Base-by-base conservation (phyloP, 305 asterid species). In the Fraxinus albicans region DNA sequence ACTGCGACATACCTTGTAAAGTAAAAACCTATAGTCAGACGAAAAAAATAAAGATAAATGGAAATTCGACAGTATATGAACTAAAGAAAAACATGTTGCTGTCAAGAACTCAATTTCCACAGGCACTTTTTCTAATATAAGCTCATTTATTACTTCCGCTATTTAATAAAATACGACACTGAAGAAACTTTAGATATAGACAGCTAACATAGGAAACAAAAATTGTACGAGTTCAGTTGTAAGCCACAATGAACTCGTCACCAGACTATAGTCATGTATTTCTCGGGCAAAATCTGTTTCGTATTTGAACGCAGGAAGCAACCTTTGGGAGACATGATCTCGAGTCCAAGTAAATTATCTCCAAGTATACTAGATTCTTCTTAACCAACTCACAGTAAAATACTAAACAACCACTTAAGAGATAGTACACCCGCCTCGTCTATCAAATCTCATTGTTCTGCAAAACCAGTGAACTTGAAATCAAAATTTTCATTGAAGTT, bases 1-100 rank as follows among this genome's bases (percentile, higher is more conserved):
- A 95, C 99, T 15, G 99, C 99, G 85, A 96, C 99, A 78, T 94
- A 96, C 90, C 99, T 96, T 82, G 82, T 34, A 84, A 77, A 67
- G 65, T 8, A 19, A 44, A 53, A 33, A 34, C 0, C 27, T 44
- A 10, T 44, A 63, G 65, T 83, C 65, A 53, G 40, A 15, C 34
- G 63, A 73, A 36, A 13, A 29, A 27, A 60, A n/a, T 15, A 53
- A n/a, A 0, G n/a, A 67, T 4, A 79, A 36, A 65, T 27, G 44
- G 15, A 36, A 23, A 1, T 17, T 19, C 15, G 9, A 5, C 55
- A 12, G 55, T 2, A 44, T 44, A 44, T 47, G 58, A 47, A 47
- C 19, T 53, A 31, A 29, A 17, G 42, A 29, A n/a, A 44, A 77
- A 77, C 6, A 12, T 44, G 44, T 27, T 77, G 80, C 69, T 5